Conservation (phyloP, 2,329 filamentous ascomycete species). For the Exophiala phaeomuriformis region DNA sequence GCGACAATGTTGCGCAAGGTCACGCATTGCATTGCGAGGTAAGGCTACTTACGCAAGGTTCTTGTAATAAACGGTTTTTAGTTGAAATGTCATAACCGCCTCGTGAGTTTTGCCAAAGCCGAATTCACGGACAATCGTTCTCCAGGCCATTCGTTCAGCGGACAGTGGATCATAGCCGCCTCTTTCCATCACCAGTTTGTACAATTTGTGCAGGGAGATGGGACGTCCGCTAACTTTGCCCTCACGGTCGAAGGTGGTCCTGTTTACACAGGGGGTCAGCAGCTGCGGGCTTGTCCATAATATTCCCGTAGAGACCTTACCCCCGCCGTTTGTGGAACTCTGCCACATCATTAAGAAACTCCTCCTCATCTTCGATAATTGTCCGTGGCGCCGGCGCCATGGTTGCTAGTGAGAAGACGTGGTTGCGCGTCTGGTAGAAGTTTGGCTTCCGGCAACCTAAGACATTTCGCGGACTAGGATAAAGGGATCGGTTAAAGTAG, state of each 20-base stretch:
- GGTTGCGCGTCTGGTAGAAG: not conserved
- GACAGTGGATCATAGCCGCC: slow-evolving; percentile 83
- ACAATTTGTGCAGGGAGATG: slow-evolving; percentile 70
- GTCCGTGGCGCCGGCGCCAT: slow-evolving; percentile 16
- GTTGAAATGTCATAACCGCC: slow-evolving; percentile 72
- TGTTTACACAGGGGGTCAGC: slow-evolving; percentile 28
- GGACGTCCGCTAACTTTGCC: slow-evolving; percentile 71
- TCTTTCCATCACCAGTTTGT: slow-evolving; percentile 65
- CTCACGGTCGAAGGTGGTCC: slow-evolving; percentile 67
- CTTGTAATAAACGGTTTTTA: slow-evolving; percentile 86
- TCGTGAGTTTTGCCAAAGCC: slow-evolving; percentile 67
- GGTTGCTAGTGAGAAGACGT: not conserved
- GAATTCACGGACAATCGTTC: slow-evolving; percentile 68
- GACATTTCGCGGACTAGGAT: not conserved
- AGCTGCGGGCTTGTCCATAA: not conserved
- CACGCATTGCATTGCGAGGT: not conserved
- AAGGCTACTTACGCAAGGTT: slow-evolving; percentile 56
- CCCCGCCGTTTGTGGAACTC: slow-evolving; percentile 73
- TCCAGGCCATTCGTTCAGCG: slow-evolving; percentile 78
- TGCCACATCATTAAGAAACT: slow-evolving; percentile 66
- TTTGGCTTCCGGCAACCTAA: not conserved
- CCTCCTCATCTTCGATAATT: slow-evolving; percentile 56
- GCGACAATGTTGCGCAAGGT: not conserved
- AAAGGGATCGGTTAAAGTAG: not conserved
- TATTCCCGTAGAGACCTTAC: slow-evolving; percentile 34